These are phyloP conservation scores for Fusarium decemcellulare DNA, from an alignment of 2,329 filamentous ascomycete genomes.

Conservation along the genomic window DNA sequence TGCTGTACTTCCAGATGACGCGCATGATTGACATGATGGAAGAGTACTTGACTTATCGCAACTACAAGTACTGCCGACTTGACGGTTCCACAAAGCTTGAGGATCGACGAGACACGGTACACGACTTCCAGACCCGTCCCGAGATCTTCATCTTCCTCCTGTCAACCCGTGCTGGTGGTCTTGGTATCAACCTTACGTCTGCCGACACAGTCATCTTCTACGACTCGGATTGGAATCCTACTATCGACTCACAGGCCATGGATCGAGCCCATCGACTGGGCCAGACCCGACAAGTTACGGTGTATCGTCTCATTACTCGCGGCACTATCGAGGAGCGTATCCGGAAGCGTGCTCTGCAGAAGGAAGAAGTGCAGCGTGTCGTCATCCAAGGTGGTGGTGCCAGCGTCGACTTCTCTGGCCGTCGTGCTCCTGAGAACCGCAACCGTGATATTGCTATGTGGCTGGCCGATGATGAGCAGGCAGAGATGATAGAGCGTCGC, in stretches of 20 bases:
- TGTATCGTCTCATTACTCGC: slow-evolving; percentile 96
- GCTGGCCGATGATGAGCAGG: slow-evolving; percentile 97
- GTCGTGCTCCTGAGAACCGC: slow-evolving; percentile 87
- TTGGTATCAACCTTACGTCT: slow-evolving; percentile 97
- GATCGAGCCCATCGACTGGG: slow-evolving; percentile 98
- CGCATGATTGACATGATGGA: slow-evolving; percentile 99
- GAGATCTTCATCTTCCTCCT: slow-evolving; percentile 98
- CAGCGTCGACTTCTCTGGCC: slow-evolving; percentile 96
- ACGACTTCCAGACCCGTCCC: slow-evolving; percentile 94
- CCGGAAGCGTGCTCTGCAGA: slow-evolving; percentile 95
- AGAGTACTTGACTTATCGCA: slow-evolving; percentile 97
- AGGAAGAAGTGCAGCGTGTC: slow-evolving; percentile 98
- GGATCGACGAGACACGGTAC: slow-evolving; percentile 94
- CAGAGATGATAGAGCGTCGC: slow-evolving; percentile 91
- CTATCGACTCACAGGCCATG: slow-evolving; percentile 99
- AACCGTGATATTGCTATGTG: slow-evolving; percentile 99
- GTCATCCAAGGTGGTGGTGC: slow-evolving; percentile 94
- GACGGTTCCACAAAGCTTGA: slow-evolving; percentile 98
- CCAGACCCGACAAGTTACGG: slow-evolving; percentile 95
- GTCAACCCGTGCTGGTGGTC: slow-evolving; percentile 94
- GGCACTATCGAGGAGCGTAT: slow-evolving; percentile 99
- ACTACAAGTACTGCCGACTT: slow-evolving; percentile 98
- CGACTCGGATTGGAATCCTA: slow-evolving; percentile 99
- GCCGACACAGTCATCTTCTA: slow-evolving; percentile 99
- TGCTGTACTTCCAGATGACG: slow-evolving; percentile 99